phyloP scores from a whole-genome alignment of 73 alveolate genomes.

The Paramecium octaurelia region DNA sequence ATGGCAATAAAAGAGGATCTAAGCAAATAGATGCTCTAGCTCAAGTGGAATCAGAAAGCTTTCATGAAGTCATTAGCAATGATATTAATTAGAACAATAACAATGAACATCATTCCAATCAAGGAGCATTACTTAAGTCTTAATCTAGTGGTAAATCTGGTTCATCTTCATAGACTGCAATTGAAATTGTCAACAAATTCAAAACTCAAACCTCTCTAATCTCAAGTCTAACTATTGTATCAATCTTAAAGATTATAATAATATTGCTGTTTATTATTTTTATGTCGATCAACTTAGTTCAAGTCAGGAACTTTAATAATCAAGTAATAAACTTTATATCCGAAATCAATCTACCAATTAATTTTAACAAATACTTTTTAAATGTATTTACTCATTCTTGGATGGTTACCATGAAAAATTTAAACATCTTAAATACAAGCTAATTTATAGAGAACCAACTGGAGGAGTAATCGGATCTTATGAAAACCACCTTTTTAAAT shows the following conservation, averaged over 20 bases:
- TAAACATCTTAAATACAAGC: background rate
- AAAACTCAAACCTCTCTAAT: background rate
- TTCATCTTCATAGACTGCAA: background rate
- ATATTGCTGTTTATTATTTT: background rate
- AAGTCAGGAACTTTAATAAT: background rate
- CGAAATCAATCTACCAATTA: background rate
- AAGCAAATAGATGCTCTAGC: background rate
- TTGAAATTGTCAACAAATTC: background rate
- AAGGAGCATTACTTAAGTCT: background rate
- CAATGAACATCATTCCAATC: background rate
- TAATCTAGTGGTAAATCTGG: slow-evolving; percentile 32
- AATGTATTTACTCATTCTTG: background rate
- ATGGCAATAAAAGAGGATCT: background rate
- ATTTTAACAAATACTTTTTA: background rate
- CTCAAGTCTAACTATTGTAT: slow-evolving; percentile 23
- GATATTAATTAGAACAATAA: background rate
- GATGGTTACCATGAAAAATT: background rate
- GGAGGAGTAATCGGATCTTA: background rate
- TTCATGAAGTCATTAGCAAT: background rate
- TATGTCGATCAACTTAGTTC: background rate
- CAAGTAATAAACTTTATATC: background rate
- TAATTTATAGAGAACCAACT: background rate
- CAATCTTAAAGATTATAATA: background rate
- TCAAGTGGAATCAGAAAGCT: background rate
- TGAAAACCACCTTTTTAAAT: background rate